A percentile compares a stretch with the other conserved stretches of the same genome.
These are phyloP conservation scores for Vachellia collinsii DNA, from an alignment of 306 rosid genomes.

Conservation along the genomic window DNA sequence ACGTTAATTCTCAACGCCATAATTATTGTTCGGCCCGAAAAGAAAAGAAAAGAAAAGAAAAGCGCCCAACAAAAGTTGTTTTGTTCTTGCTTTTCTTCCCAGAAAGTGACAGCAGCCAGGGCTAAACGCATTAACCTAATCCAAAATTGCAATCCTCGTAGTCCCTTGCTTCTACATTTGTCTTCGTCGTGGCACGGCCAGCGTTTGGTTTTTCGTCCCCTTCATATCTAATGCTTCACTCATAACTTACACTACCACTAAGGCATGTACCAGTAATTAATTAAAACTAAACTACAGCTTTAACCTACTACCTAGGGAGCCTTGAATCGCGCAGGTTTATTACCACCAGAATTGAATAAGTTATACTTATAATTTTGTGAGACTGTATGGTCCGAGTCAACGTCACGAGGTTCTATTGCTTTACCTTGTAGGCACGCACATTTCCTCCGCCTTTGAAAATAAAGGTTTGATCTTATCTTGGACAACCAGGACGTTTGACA, in stretches of 20 bases:
- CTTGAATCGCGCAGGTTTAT: neutral
- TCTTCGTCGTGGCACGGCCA: neutral
- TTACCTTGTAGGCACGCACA: neutral
- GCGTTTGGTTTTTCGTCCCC: neutral
- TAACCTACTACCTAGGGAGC: neutral
- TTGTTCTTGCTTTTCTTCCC: neutral
- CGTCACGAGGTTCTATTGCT: neutral
- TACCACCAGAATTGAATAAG: neutral
- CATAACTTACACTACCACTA: too few relatives aligned
- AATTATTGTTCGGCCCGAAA: too few relatives aligned
- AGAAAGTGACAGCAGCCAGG: constrained; percentile 21
- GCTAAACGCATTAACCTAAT: neutral
- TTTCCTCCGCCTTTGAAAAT: neutral
- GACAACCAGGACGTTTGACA: neutral
- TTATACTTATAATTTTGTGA: neutral
- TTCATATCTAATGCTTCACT: too few relatives aligned
- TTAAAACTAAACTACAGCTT: too few relatives aligned
- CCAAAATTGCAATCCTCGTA: too few relatives aligned
- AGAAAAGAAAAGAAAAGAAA: too few relatives aligned
- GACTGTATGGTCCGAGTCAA: neutral
- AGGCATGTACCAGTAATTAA: too few relatives aligned
- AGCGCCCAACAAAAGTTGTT: too few relatives aligned
- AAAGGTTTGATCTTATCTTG: neutral
- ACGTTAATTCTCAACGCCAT: too few relatives aligned
- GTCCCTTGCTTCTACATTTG: too few relatives aligned